phyloP scores from a whole-genome alignment of 768 basidiomycete genomes.

The Boletus insuetus region DNA sequence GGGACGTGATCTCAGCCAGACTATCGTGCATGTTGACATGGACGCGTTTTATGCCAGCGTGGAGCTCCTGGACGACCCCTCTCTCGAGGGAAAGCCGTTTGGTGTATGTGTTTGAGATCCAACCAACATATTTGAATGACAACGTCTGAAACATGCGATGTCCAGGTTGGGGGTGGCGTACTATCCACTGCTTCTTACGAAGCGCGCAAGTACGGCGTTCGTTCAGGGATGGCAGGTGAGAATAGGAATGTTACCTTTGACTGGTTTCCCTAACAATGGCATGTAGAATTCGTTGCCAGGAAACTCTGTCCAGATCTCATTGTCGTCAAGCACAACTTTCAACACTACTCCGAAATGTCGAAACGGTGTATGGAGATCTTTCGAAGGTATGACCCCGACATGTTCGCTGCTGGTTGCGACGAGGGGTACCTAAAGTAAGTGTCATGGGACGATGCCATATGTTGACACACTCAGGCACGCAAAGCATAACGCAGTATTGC shows the following conservation, averaged over 20 bases:
- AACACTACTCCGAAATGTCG: slow-evolving; percentile 70
- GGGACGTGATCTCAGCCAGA: slow-evolving; percentile 74
- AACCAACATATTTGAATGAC: not conserved
- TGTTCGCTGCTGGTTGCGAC: slow-evolving; percentile 78
- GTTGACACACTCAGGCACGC: slow-evolving; percentile 6
- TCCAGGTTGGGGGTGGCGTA: slow-evolving; percentile 76
- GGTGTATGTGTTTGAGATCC: slow-evolving; percentile 44
- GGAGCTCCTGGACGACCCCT: slow-evolving; percentile 64
- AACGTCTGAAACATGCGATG: not conserved
- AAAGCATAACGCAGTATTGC: slow-evolving; percentile 84
- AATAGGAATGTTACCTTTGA: not conserved
- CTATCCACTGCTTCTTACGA: slow-evolving; percentile 90
- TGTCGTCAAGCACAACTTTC: slow-evolving; percentile 55
- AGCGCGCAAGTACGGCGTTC: slow-evolving; percentile 84
- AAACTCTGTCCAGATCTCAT: slow-evolving; percentile 91
- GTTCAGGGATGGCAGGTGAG: slow-evolving; percentile 93
- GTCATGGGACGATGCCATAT: not conserved
- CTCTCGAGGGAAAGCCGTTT: slow-evolving; percentile 69
- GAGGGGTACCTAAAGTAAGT: slow-evolving; percentile 89
- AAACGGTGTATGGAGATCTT: slow-evolving; percentile 66
- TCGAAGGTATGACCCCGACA: slow-evolving; percentile 69
- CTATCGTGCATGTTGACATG: slow-evolving; percentile 93
- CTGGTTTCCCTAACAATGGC: not conserved
- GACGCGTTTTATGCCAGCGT: slow-evolving; percentile 90
- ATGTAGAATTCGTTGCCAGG: slow-evolving; percentile 81